phyloP scores from a whole-genome alignment of 176 grass and related monocot genomes.

The Poa pratensis region DNA sequence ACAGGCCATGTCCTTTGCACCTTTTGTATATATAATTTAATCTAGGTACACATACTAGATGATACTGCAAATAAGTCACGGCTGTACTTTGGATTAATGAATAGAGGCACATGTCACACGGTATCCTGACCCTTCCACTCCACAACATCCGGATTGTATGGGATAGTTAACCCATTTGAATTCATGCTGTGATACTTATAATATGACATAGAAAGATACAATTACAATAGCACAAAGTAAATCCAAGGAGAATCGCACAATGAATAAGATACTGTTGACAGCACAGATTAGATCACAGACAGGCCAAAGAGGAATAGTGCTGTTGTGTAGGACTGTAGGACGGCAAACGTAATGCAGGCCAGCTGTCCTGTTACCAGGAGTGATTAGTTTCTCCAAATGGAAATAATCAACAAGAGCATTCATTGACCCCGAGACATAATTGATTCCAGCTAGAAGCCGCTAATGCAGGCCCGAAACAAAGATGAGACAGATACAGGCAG shows the following conservation, averaged over 20 bases:
- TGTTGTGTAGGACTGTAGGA: neutral
- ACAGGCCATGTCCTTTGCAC: neutral
- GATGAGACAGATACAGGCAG: constrained; percentile 15
- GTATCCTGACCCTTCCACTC: neutral
- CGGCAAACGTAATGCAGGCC: neutral
- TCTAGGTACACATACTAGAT: neutral
- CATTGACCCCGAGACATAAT: neutral
- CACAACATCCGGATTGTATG: neutral
- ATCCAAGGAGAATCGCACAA: neutral
- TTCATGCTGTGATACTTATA: neutral
- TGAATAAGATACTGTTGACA: constrained; percentile 4
- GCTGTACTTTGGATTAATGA: neutral
- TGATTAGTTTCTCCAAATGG: neutral
- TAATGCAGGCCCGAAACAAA: neutral
- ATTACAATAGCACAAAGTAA: neutral
- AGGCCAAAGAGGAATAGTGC: neutral
- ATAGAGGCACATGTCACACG: neutral
- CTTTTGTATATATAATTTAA: neutral
- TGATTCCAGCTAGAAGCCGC: neutral
- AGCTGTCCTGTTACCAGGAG: neutral
- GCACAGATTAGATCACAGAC: neutral
- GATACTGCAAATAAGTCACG: neutral
- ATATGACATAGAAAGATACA: neutral
- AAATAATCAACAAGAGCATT: neutral
- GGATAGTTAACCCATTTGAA: neutral